phyloP scores from a whole-genome alignment of 2,329 filamentous ascomycete genomes.

The Blumeriella jaapii region DNA sequence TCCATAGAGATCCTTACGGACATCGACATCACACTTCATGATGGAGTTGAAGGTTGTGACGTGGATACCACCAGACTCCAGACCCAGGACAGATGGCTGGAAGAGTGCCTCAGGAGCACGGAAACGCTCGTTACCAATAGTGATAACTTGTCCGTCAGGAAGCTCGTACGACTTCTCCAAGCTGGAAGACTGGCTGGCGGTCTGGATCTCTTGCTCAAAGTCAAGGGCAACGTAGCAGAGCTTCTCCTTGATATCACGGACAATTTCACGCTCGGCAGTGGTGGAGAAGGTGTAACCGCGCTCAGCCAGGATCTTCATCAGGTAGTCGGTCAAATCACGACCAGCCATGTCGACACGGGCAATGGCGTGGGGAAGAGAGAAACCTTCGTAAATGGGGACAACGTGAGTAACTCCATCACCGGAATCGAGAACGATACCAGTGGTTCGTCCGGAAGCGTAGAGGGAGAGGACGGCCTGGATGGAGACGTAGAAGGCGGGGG shows the following conservation, averaged over 20 bases:
- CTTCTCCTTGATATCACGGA: constrained; percentile 99
- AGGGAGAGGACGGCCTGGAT: constrained; percentile 99
- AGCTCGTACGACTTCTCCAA: constrained; percentile 99
- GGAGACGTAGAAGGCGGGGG: constrained; percentile 99
- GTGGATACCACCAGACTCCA: constrained; percentile 97
- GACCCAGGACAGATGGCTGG: constrained; percentile 96
- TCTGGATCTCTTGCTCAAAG: constrained; percentile 99
- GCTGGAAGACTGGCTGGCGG: constrained; percentile 94
- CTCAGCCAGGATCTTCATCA: constrained; percentile 99
- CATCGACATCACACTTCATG: constrained; percentile 99
- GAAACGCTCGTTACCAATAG: constrained; percentile 99
- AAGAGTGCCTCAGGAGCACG: constrained; percentile 98
- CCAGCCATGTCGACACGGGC: constrained; percentile 99
- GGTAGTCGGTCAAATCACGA: constrained; percentile 99
- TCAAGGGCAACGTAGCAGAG: constrained; percentile 99
- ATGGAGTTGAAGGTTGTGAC: constrained; percentile 99
- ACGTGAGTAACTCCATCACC: constrained; percentile 99
- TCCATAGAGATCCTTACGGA: constrained; percentile 99
- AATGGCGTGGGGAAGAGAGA: constrained; percentile 99
- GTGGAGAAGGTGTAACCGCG: constrained; percentile 99
- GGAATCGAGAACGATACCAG: constrained; percentile 99
- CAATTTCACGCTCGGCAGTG: constrained; percentile 99
- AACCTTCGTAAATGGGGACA: constrained; percentile 99
- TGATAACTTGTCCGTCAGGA: constrained; percentile 98
- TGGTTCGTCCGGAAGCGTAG: constrained; percentile 99